Evolutionary conservation across 164 flowering plant genomes (phyloP), one percentile per base, ranked within the genome.

Genomic region (Stephania cephalantha): DNA sequence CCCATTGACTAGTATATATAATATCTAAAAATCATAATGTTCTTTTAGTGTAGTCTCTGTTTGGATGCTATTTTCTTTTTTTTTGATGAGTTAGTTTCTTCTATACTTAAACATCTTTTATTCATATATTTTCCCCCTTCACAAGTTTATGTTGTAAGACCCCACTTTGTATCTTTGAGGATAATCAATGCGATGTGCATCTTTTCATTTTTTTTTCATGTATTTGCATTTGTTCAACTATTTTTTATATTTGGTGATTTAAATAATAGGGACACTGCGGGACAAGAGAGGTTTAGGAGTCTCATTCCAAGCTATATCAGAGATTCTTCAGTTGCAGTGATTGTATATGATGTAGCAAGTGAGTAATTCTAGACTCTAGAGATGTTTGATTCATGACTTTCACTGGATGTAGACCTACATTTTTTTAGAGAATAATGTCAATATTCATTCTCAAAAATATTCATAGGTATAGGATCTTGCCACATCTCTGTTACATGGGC

Each of bases 251-350:
- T 55, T 18, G 2, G 31, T 8, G 0, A 25, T 35, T 1, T 68
- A 22, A n/a, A 22, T 69, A 11, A 70, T 88, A 93, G 98, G 98
- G 98, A 93, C 79, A 93, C 98, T 29, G 98, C 98, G 29, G 97
- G 97, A 44, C 98, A 93, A 73, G 97, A 93, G 84, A 90, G 97
- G 78, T 92, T 93, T 79, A 85, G 97, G 81, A 93, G 96, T 81
- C 94, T 93, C 45, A 93, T 93, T 73, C 98, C 97, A 29, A 93
- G 97, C 84, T 93, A 93, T 83, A 93, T 93, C 25, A 87, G 98
- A 79, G 98, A 93, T 85, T 93, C 95, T 79, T 90, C 98, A 66
- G 97, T 93, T 74, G 98, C 97, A 53, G 93, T 93, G 31, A 85
- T 93, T 68, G 97, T 89, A 20, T 93, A 88, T 81, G 98, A 91